A percentile compares a stretch with the other conserved stretches of the same genome.
Conservation (phyloP, 192 early-diverging fungal genomes). For the Coemansia aciculifera region DNA sequence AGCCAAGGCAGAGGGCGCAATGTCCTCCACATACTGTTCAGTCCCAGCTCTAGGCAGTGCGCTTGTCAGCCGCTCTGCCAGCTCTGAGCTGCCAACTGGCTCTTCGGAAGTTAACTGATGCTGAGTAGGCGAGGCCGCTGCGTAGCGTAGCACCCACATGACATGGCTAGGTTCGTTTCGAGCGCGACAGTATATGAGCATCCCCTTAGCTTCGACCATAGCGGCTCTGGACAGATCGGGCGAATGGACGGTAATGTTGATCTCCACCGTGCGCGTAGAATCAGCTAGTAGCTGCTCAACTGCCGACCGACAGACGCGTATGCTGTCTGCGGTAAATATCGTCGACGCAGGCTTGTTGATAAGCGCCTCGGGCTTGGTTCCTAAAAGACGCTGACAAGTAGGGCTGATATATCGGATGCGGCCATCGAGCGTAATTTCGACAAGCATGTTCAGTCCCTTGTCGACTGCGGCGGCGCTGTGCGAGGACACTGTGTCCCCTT, state of each 20-base stretch:
- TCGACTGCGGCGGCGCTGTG: conserved; percentile 22
- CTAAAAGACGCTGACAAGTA: conserved; percentile 30
- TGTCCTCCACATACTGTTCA: background rate
- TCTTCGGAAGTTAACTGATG: background rate
- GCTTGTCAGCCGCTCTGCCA: background rate
- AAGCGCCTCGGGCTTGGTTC: conserved; percentile 22
- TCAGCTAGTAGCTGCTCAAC: conserved; percentile 44
- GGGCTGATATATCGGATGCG: conserved; percentile 50
- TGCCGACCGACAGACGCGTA: conserved; percentile 30
- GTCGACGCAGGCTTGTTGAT: conserved; percentile 30
- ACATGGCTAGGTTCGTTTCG: conserved; percentile 42
- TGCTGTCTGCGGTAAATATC: conserved; percentile 25
- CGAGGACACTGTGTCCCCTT: background rate
- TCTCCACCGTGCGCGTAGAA: conserved; percentile 42
- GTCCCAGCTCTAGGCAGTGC: background rate
- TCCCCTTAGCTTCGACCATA: conserved; percentile 42
- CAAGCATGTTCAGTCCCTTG: conserved; percentile 39
- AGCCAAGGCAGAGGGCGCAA: background rate
- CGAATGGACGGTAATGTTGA: conserved; percentile 21
- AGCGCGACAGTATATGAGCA: conserved; percentile 37
- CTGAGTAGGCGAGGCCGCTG: background rate
- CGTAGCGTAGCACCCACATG: conserved; percentile 45
- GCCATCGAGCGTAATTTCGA: conserved; percentile 38
- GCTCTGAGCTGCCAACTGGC: background rate
- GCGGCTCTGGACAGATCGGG: conserved; percentile 10